Percentiles rank a stretch among this genome's conserved stretches.
Conservation (phyloP, 371 early-diverging fungal genomes). For the Mucor saturninus region DNA sequence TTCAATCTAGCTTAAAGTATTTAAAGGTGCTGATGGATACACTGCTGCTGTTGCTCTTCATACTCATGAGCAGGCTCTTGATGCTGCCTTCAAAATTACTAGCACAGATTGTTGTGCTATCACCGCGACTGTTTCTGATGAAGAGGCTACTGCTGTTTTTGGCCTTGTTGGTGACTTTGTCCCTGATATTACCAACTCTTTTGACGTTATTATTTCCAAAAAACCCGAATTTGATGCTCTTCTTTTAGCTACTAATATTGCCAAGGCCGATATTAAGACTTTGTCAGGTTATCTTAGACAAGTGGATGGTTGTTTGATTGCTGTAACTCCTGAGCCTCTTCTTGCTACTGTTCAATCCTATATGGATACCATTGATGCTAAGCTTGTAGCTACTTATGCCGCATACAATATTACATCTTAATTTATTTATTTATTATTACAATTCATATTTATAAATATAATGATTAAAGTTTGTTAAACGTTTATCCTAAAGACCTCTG, state of each 20-base stretch:
- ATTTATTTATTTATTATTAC: no score
- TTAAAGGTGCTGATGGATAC: constrained; percentile 17
- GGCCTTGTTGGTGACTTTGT: constrained; percentile 12
- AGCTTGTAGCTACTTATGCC: no score
- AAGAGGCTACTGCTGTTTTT: constrained; percentile 27
- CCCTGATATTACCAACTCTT: constrained; percentile 16
- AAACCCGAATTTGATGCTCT: constrained; percentile 21
- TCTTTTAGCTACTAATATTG: constrained; percentile 17
- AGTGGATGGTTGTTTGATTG: constrained; percentile 25
- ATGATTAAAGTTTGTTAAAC: no score
- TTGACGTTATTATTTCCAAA: constrained; percentile 18
- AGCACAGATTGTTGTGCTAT: constrained; percentile 20
- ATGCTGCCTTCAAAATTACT: constrained; percentile 17
- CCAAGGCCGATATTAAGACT: constrained; percentile 17
- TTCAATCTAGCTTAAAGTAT: constrained; percentile 17
- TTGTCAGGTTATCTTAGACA: constrained; percentile 12
- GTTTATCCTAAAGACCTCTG: no score
- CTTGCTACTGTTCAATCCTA: no score
- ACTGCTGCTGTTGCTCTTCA: constrained; percentile 20
- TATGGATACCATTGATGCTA: no score
- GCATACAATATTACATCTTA: no score
- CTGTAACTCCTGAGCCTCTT: constrained; percentile 11
- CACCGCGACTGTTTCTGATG: neutral
- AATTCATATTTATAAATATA: no score
- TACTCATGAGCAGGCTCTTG: constrained; percentile 13